Percentiles rank a stretch among this genome's conserved stretches.
Conservation (phyloP, 495 filamentous ascomycete genomes). For the Penicillium simplicissimum region DNA sequence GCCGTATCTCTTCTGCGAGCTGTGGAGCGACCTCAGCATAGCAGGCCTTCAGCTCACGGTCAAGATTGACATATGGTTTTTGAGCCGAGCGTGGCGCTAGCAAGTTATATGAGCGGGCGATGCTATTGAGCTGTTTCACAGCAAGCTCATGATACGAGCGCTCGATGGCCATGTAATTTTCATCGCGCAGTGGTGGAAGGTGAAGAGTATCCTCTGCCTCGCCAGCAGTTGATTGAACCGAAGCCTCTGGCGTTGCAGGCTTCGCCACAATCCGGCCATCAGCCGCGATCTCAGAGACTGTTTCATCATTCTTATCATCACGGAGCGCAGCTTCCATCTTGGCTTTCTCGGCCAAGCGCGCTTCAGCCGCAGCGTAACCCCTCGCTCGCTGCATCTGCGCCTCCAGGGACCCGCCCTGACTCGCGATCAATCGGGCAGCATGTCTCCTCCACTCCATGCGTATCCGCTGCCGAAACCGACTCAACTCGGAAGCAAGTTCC, state of each 20-base stretch:
- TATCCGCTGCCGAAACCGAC: conserved; percentile 70
- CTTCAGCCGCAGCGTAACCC: conserved; percentile 74
- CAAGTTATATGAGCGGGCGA: conserved; percentile 89
- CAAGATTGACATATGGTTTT: conserved; percentile 87
- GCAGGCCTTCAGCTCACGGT: conserved; percentile 77
- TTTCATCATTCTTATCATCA: conserved; percentile 12
- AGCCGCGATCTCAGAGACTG: conserved; percentile 22
- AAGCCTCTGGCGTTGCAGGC: conserved; percentile 4
- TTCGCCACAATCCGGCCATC: conserved; percentile 32
- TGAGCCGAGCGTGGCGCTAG: conserved; percentile 90
- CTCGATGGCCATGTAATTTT: conserved; percentile 64
- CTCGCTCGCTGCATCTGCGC: conserved; percentile 71
- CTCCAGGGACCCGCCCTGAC: conserved; percentile 74
- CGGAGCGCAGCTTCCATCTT: conserved; percentile 51
- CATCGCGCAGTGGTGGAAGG: conserved; percentile 45
- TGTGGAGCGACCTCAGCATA: conserved; percentile 83
- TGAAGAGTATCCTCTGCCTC: conserved; percentile 31
- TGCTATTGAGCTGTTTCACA: conserved; percentile 73
- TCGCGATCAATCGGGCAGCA: conserved; percentile 76
- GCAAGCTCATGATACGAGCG: conserved; percentile 74
- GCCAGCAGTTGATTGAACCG: conserved; percentile 9
- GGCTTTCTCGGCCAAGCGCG: conserved; percentile 41
- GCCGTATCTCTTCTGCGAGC: conserved; percentile 68
- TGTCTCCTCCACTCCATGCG: conserved; percentile 86
- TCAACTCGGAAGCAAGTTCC: conserved; percentile 70